Conservation (phyloP, 2,329 filamentous ascomycete species). For the Pseudogymnoascus verrucosus region DNA sequence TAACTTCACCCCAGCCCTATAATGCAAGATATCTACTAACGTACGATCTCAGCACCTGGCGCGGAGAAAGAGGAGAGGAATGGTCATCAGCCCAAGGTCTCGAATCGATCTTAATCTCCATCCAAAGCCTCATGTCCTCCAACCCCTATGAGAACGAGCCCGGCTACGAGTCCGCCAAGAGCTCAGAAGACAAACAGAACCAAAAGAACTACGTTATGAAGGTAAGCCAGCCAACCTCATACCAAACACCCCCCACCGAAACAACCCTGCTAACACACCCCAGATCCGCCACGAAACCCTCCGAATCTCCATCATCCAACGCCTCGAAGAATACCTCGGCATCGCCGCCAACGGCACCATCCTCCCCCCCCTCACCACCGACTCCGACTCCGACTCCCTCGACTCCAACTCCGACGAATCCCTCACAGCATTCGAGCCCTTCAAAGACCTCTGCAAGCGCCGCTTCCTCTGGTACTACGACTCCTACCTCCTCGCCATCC, state of each 20-base stretch:
- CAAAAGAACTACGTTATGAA: slow-evolving; percentile 73
- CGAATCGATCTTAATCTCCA: slow-evolving; percentile 88
- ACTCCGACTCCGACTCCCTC: slow-evolving; percentile 30
- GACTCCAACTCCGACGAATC: slow-evolving; percentile 37
- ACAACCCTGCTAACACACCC: no score
- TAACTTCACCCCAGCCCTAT: slow-evolving; percentile 34
- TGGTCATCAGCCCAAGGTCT: slow-evolving; percentile 96
- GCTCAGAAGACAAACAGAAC: slow-evolving; percentile 59
- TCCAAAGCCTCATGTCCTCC: slow-evolving; percentile 88
- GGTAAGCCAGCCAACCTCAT: slow-evolving; percentile 35
- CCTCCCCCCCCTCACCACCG: slow-evolving; percentile 25
- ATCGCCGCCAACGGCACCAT: slow-evolving; percentile 45
- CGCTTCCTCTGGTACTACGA: slow-evolving; percentile 96
- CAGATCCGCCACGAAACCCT: slow-evolving; percentile 74
- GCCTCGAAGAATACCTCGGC: slow-evolving; percentile 70
- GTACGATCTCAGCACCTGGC: slow-evolving; percentile 69
- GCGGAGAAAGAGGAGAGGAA: slow-evolving; percentile 79
- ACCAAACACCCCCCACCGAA: no score
- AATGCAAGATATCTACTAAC: slow-evolving; percentile 10
- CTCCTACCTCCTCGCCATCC: slow-evolving; percentile 67
- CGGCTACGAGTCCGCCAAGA: slow-evolving; percentile 73
- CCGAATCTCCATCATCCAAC: slow-evolving; percentile 76
- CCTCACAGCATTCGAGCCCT: slow-evolving; percentile 65
- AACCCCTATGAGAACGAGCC: slow-evolving; percentile 97
- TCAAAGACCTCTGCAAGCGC: slow-evolving; percentile 82